phyloP scores from a whole-genome alignment of 1,284 basidiomycete species.

The Ceratobasidium sp. region DNA sequence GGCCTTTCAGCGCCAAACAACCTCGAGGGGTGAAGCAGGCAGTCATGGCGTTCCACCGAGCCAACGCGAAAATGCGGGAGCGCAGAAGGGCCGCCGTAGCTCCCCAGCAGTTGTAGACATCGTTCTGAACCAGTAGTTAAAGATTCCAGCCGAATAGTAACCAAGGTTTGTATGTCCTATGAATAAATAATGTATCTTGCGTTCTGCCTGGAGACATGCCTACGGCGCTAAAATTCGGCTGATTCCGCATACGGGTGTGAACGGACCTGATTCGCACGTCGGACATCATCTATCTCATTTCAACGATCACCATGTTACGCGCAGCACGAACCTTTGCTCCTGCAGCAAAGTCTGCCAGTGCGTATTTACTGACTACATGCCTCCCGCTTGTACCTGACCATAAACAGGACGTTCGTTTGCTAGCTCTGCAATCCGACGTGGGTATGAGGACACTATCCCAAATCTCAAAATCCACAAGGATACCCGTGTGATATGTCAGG shows the following conservation, averaged over 20 bases:
- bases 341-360: conserved; percentile 30
- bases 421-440: conserved; percentile 72
- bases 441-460: conserved; percentile 89
- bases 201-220: neutral
- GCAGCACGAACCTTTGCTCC: conserved; percentile 25
- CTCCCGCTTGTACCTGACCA: conserved; percentile 1
- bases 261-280: conserved; percentile 42
- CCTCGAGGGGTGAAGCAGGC: conserved; percentile 84
- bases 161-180: conserved; percentile 30
- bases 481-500: conserved; percentile 93
- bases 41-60: conserved; percentile 55
- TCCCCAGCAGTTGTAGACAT: conserved; percentile 33
- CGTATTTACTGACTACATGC: neutral
- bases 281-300: conserved; percentile 20
- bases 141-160: conserved; percentile 5
- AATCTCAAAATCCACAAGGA: conserved; percentile 95
- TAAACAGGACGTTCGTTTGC: conserved; percentile 65
- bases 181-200: conserved; percentile 33
- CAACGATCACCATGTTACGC: conserved; percentile 29
- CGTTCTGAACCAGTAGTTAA: conserved; percentile 12
- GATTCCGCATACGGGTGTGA: conserved; percentile 29
- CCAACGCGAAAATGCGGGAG: conserved; percentile 48
- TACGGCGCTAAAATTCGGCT: conserved; percentile 30
- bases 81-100: conserved; percentile 43
- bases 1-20: conserved; percentile 70